Evolutionary conservation across 1,284 basidiomycete species (phyloP).

Genomic region (Singerocomus rubriflavus): DNA sequence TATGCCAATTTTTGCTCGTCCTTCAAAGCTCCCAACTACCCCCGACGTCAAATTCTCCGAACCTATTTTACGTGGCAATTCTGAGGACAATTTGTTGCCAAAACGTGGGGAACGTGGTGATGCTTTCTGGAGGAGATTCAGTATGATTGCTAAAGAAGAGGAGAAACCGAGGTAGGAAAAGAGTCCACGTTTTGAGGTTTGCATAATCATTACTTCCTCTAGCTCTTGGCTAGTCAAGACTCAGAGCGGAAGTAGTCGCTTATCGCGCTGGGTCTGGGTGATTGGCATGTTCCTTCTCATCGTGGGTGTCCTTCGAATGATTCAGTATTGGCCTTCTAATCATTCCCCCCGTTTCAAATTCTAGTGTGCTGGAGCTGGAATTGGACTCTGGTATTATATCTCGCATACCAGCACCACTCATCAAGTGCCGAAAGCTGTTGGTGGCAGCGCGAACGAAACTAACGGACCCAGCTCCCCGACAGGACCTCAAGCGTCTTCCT

Average conservation of each 20-base stretch:
- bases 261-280: conserved; percentile 69
- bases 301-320: conserved; percentile 33
- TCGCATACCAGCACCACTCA: conserved; percentile 49
- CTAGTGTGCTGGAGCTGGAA: conserved; percentile 49
- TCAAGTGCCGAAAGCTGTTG: conserved; percentile 56
- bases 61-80: conserved; percentile 63
- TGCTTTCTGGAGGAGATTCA: conserved; percentile 82
- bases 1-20: conserved; percentile 69
- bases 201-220: conserved; percentile 6
- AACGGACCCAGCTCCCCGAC: conserved; percentile 16
- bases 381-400: conserved; percentile 59
- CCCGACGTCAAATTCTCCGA: conserved; percentile 50
- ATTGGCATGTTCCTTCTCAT: conserved; percentile 57
- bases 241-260: conserved; percentile 44
- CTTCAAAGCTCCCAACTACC: conserved; percentile 42
- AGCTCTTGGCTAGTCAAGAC: conserved; percentile 70
- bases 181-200: background rate
- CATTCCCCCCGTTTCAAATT: background rate
- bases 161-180: conserved; percentile 51
- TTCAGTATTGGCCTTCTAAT: background rate
- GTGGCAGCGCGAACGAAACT: conserved; percentile 59
- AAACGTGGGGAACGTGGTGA: conserved; percentile 68
- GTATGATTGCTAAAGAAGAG: conserved; percentile 74
- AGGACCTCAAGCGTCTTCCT: conserved; percentile 10
- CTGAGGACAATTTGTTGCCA: conserved; percentile 65